Conservation (phyloP, 768 basidiomycete species). For the Boletus rubroflammeus region DNA sequence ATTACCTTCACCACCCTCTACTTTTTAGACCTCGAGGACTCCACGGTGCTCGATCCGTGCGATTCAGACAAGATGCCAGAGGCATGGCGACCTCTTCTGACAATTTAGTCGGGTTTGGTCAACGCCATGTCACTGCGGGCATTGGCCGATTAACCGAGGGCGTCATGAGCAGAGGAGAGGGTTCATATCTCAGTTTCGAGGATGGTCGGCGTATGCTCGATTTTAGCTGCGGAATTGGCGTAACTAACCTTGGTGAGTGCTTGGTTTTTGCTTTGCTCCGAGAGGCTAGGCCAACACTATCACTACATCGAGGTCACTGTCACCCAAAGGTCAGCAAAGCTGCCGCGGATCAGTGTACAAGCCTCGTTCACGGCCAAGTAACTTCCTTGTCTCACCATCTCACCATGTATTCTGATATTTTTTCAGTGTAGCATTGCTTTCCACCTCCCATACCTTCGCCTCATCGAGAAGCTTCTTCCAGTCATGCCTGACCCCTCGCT, state of each 20-base stretch:
- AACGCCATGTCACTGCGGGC: slow-evolving; percentile 45
- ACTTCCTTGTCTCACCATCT: background rate
- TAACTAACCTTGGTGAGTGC: slow-evolving; percentile 70
- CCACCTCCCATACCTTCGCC: slow-evolving; percentile 79
- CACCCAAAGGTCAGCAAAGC: slow-evolving; percentile 84
- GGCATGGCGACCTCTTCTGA: slow-evolving; percentile 23
- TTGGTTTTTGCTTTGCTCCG: background rate
- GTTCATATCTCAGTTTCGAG: slow-evolving; percentile 68
- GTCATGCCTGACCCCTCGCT: slow-evolving; percentile 89
- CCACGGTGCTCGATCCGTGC: background rate
- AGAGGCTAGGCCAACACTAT: background rate
- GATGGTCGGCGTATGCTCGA: slow-evolving; percentile 77
- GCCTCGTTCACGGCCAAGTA: slow-evolving; percentile 77
- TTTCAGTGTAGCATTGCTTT: slow-evolving; percentile 85
- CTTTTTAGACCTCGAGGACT: slow-evolving; percentile 1
- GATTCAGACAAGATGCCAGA: slow-evolving; percentile 5
- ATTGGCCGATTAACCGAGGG: slow-evolving; percentile 44
- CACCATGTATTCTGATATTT: background rate
- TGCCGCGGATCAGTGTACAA: slow-evolving; percentile 84
- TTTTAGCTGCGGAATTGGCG: slow-evolving; percentile 86
- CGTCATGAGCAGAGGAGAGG: slow-evolving; percentile 63
- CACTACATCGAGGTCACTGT: slow-evolving; percentile 61
- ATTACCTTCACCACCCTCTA: background rate
- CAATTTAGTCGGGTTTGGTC: slow-evolving; percentile 34
- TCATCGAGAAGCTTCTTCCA: slow-evolving; percentile 81